These are phyloP conservation scores for Populus pruinosa DNA, from an alignment of 345 rosid species.

Conservation along the genomic window DNA sequence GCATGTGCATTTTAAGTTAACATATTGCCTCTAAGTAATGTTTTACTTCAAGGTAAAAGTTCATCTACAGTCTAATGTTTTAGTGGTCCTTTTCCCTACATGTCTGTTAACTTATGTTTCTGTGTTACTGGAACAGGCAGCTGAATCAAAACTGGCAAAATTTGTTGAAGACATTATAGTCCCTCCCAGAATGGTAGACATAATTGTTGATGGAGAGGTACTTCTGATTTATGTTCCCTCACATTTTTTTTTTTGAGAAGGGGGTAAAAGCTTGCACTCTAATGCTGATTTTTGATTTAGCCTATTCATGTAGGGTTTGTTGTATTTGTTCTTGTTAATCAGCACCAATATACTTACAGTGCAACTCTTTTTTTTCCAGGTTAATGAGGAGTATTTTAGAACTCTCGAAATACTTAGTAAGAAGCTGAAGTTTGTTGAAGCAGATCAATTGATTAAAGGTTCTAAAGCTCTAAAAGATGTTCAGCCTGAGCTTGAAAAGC, in stretches of 20 bases:
- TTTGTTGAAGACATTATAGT: conserved; percentile 96
- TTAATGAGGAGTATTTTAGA: conserved; percentile 86
- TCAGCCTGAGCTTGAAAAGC: conserved; percentile 95
- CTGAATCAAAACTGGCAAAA: conserved; percentile 90
- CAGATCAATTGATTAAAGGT: conserved; percentile 67
- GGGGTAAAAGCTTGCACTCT: not conserved
- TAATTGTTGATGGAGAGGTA: conserved; percentile 99
- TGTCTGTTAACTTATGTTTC: conserved; percentile 15
- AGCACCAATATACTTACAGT: conserved; percentile 18
- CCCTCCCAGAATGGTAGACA: conserved; percentile 94
- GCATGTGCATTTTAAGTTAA: too few species aligned
- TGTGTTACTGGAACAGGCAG: conserved; percentile 52
- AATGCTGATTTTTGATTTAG: conserved; percentile 1
- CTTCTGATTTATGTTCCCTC: conserved; percentile 19
- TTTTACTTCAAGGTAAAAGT: not conserved
- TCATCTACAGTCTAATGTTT: not conserved
- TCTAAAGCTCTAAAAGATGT: conserved; percentile 95
- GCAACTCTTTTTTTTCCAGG: conserved; percentile 49
- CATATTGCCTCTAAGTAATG: not conserved
- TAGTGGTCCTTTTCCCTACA: not conserved
- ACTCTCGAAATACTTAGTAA: conserved; percentile 85
- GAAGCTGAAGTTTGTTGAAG: conserved; percentile 83
- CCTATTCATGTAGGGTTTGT: not conserved
- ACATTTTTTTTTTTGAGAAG: too few species aligned
- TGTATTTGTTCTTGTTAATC: conserved; percentile 3